Conservation (phyloP, 2,329 filamentous ascomycete genomes). For the Ascochyta rabiei region DNA sequence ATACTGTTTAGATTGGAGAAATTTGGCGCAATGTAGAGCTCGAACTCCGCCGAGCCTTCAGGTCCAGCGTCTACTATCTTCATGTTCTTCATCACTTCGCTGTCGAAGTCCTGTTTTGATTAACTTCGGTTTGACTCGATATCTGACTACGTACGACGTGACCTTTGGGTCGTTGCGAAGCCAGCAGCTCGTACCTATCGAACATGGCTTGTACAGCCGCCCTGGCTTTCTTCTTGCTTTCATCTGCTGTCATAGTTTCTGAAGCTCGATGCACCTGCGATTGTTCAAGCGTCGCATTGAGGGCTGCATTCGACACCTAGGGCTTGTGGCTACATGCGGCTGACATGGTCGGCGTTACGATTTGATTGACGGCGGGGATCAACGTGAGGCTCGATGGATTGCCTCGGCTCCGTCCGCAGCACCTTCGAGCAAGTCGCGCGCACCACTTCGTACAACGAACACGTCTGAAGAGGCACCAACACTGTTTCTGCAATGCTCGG, state of each 20-base stretch:
- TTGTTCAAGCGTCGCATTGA: neutral
- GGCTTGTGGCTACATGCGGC: slow-evolving; percentile 9
- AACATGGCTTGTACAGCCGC: slow-evolving; percentile 47
- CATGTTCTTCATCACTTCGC: slow-evolving; percentile 46
- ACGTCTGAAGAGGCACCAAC: neutral
- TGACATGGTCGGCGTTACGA: slow-evolving; percentile 10
- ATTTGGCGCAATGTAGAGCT: slow-evolving; percentile 42
- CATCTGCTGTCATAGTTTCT: slow-evolving; percentile 31
- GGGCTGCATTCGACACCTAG: slow-evolving; percentile 5
- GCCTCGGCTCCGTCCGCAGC: slow-evolving; percentile 19
- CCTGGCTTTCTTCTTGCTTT: slow-evolving; percentile 42
- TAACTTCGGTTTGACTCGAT: neutral
- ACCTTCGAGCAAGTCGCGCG: slow-evolving; percentile 14
- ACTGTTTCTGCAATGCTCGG: neutral
- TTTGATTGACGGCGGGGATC: slow-evolving; percentile 9
- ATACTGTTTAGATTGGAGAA: slow-evolving; percentile 51
- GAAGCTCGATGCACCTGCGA: neutral
- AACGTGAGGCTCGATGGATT: slow-evolving; percentile 15
- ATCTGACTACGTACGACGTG: slow-evolving; percentile 37
- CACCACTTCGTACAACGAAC: neutral
- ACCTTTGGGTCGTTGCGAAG: slow-evolving; percentile 35
- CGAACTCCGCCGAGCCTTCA: slow-evolving; percentile 44
- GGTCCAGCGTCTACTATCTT: slow-evolving; percentile 46
- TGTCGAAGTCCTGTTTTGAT: slow-evolving; percentile 44
- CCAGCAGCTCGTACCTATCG: slow-evolving; percentile 44